These are phyloP conservation scores for Amauroascus verrucosus DNA, from an alignment of 2,329 filamentous ascomycete species.

Conservation along the genomic window DNA sequence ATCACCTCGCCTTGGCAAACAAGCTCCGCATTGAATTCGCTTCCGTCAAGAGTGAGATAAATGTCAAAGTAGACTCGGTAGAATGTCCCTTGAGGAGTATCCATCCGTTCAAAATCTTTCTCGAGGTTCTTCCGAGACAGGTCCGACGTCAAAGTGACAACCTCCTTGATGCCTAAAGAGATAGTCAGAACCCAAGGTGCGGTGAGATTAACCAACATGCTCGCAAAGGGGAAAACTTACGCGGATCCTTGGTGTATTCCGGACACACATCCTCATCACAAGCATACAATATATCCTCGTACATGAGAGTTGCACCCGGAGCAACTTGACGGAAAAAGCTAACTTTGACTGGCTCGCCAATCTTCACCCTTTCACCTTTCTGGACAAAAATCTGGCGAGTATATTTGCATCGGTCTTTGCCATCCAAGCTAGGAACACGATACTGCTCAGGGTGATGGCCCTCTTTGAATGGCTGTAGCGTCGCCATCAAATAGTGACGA, in stretches of 20 bases:
- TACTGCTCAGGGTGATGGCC: conserved; percentile 97
- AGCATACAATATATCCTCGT: conserved; percentile 94
- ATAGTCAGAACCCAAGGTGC: conserved; percentile 12
- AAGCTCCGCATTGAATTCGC: conserved; percentile 93
- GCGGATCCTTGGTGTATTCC: conserved; percentile 97
- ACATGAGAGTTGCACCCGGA: conserved; percentile 95
- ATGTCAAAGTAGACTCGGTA: conserved; percentile 63
- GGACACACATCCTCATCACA: conserved; percentile 97
- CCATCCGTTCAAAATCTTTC: conserved; percentile 99
- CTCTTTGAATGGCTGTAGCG: conserved; percentile 96
- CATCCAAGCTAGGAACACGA: conserved; percentile 89
- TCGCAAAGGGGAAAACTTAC: conserved; percentile 50
- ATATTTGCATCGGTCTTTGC: conserved; percentile 97
- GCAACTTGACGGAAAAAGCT: conserved; percentile 98
- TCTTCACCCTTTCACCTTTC: conserved; percentile 97
- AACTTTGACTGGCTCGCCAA: conserved; percentile 96
- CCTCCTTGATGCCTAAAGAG: conserved; percentile 83
- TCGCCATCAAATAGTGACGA: conserved; percentile 98
- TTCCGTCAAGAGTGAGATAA: conserved; percentile 90
- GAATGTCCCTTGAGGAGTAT: conserved; percentile 92
- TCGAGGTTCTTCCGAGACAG: conserved; percentile 96
- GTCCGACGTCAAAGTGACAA: conserved; percentile 93
- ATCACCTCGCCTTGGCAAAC: conserved; percentile 99
- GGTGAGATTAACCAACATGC: neutral
- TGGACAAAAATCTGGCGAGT: conserved; percentile 97